Conservation (phyloP, 2,329 filamentous ascomycete genomes). For the Magnaporthales sp. region DNA sequence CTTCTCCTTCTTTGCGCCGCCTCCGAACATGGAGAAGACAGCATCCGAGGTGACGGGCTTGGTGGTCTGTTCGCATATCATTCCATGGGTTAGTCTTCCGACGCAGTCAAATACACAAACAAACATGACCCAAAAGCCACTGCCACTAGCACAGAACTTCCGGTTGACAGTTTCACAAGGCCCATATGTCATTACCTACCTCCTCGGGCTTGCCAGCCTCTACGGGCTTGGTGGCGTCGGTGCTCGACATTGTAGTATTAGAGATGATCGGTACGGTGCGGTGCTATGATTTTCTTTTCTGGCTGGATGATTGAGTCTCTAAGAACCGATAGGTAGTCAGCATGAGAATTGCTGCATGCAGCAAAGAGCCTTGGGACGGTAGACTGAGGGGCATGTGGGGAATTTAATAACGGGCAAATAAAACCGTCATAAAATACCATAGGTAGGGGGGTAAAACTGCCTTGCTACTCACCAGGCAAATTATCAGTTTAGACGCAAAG, state of each 20-base stretch:
- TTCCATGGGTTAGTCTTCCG: neutral
- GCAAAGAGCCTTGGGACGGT: neutral
- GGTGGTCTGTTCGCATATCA: conserved; percentile 8
- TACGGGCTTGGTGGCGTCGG: conserved; percentile 23
- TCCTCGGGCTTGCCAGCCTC: conserved; percentile 12
- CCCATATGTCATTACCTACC: neutral
- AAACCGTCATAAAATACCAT: neutral
- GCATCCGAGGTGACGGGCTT: conserved; percentile 47
- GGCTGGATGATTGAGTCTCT: neutral
- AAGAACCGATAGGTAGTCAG: neutral
- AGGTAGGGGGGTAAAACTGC: neutral
- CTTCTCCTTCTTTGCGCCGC: conserved; percentile 95
- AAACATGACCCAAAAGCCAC: neutral
- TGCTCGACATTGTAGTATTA: conserved; percentile 20
- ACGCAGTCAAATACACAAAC: neutral
- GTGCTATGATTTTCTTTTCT: neutral
- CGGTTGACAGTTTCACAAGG: neutral
- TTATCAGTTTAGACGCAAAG: neutral
- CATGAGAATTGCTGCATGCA: neutral
- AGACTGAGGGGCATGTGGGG: neutral
- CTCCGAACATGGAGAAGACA: conserved; percentile 98
- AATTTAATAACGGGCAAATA: neutral
- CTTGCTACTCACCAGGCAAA: neutral
- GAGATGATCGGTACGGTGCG: neutral
- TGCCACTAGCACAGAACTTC: neutral